phyloP scores from a whole-genome alignment of 768 basidiomycete genomes.

The Sistotremastrum niveocremeum region DNA sequence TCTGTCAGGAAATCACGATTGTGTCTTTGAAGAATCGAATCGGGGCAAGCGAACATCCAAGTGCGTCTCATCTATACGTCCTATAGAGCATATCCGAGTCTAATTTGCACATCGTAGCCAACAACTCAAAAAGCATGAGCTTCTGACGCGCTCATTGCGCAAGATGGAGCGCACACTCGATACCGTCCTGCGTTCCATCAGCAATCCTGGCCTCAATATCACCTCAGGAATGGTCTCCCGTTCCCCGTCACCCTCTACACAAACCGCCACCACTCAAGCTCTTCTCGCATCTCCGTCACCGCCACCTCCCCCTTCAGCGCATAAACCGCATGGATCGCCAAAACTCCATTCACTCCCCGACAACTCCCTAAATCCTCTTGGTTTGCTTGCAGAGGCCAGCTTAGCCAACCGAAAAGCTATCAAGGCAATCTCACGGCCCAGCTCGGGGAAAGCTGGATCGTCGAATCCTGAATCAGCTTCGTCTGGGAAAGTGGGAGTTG shows the following conservation, averaged over 20 bases:
- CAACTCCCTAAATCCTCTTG: conserved; percentile 84
- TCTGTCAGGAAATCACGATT: conserved; percentile 65
- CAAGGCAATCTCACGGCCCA: conserved; percentile 23
- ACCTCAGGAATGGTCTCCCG: conserved; percentile 71
- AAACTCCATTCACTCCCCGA: conserved; percentile 87
- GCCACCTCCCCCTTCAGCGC: conserved; percentile 23
- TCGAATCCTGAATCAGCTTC: conserved; percentile 23
- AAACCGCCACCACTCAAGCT: conserved; percentile 37
- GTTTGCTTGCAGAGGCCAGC: conserved; percentile 83
- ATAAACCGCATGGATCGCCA: conserved; percentile 44
- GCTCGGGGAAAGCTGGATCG: conserved; percentile 14
- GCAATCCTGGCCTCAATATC: conserved; percentile 52
- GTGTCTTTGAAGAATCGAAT: conserved; percentile 94
- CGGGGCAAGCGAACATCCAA: conserved; percentile 83
- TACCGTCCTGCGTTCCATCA: conserved; percentile 78
- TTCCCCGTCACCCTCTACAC: conserved; percentile 56
- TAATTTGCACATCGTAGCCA: conserved; percentile 13
- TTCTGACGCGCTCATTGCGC: conserved; percentile 64
- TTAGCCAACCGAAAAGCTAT: conserved; percentile 52
- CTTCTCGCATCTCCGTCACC: conserved; percentile 41
- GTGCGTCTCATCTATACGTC: conserved; percentile 25
- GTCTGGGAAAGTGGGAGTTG: conserved; percentile 55
- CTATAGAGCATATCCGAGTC: conserved; percentile 12
- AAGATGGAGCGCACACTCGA: conserved; percentile 93
- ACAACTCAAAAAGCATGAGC: conserved; percentile 59